A percentile compares a stretch with the other conserved stretches of the same genome.
These are phyloP conservation scores for Spergularia bocconei DNA, from an alignment of 148 eudicot species.

Conservation along the genomic window DNA sequence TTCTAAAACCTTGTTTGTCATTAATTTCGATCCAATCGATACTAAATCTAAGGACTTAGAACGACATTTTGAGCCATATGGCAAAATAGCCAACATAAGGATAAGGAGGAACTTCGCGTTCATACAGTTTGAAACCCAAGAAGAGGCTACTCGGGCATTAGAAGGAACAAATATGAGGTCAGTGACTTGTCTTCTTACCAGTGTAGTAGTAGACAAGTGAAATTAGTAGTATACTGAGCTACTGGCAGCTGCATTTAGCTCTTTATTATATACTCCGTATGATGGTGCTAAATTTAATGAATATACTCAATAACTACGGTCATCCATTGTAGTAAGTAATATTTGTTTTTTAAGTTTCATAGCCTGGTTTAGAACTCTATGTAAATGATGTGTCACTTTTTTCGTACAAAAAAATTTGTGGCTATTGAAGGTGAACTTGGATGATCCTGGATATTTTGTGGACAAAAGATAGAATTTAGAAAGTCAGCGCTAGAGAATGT, in stretches of 20 bases:
- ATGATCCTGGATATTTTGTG: background rate
- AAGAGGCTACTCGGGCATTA: conserved; percentile 80
- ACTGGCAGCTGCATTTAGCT: background rate
- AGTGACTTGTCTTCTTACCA: background rate
- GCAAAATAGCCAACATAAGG: conserved; percentile 63
- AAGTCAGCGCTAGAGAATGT: background rate
- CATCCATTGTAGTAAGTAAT: background rate
- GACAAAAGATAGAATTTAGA: background rate
- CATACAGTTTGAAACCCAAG: conserved; percentile 72
- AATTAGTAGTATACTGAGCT: too few species aligned
- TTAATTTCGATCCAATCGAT: conserved; percentile 65
- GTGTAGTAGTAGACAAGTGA: background rate
- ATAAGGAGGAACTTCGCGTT: conserved; percentile 82
- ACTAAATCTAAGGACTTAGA: conserved; percentile 75
- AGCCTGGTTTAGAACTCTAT: background rate
- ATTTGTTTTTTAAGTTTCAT: background rate
- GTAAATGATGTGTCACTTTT: background rate
- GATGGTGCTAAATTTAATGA: background rate
- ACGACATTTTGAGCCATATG: conserved; percentile 77
- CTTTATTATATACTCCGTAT: background rate
- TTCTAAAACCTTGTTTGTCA: conserved; percentile 79
- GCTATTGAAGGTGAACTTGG: background rate
- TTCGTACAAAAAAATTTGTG: background rate
- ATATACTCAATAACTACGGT: background rate
- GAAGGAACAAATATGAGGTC: conserved; percentile 79